Evolutionary conservation across 2,329 filamentous ascomycete species (phyloP), one percentile per base, ranked within the genome.

Genomic region (Aspergillus neotritici): DNA sequence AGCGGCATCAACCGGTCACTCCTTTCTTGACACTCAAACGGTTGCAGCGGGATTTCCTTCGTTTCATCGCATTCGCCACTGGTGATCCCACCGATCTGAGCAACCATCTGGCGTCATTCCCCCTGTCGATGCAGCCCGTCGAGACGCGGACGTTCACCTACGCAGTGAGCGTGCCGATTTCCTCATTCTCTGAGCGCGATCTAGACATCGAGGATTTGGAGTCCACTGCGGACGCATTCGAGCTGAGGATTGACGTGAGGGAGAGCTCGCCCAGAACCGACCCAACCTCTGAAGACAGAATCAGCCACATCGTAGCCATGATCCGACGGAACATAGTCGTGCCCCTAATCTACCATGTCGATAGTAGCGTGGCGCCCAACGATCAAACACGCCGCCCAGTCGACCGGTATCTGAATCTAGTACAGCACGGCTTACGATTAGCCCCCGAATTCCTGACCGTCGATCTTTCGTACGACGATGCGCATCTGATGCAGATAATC

Each of bases 21-120:
- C 79, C 80, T 0, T 84, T 84, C 50, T 64, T 87, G 12, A 82
- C 82, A 0, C 64, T 87, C 5, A 87, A 87, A 57, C 72, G 80
- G 37, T 77, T 81, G 3, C 83, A 87, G 60, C 71, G 80, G 36
- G 82, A 86, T 46, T 86, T 87, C 47, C 69, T 86, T 31, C 82
- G 82, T 42, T 84, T 87, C 43, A 66, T 87, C 7, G 79, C 79
- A 1, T 71, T 83, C 16, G 72, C 83, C 17, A 77, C 79, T 4
- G 68, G 60, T 3, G 55, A 63, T 41, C 38, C 49, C 12, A 53
- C 50, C 3, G 58, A 64, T 36, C 43, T 64, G 33, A 60, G 52
- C 35, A 60, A 58, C 8, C 60, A 63, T 15, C 60, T 64, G 36
- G 56, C 60, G 7, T 61, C 80, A 1, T 85, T 84, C 51, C 83